These are phyloP conservation scores for Acanthamoeba quina DNA, from an alignment of 208 protist species.

Conservation along the genomic window DNA sequence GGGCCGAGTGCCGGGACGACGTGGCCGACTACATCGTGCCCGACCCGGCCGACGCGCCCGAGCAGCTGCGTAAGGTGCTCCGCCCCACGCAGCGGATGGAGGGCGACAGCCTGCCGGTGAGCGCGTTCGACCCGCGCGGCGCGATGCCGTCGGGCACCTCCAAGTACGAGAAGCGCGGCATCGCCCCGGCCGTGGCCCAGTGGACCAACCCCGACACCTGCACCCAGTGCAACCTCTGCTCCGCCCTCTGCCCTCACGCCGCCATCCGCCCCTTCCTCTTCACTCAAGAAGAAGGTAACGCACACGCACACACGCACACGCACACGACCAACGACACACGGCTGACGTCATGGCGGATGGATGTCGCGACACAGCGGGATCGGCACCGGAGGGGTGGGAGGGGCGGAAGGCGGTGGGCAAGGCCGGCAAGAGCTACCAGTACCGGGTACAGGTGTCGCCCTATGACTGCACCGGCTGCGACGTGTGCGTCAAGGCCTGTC, in stretches of 20 bases:
- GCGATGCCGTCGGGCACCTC: conserved; percentile 81
- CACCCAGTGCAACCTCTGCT: conserved; percentile 90
- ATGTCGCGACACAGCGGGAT: neutral
- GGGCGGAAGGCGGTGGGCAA: conserved; percentile 75
- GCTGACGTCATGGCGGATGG: neutral
- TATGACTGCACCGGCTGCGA: conserved; percentile 91
- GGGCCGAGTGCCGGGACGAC: conserved; percentile 45
- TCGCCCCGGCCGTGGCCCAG: conserved; percentile 84
- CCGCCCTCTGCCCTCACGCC: conserved; percentile 90
- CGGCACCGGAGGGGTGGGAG: conserved; percentile 74
- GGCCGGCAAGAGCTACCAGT: conserved; percentile 75
- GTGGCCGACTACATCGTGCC: neutral
- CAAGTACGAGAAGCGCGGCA: conserved; percentile 87
- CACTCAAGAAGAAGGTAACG: conserved; percentile 55
- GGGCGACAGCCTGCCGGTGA: conserved; percentile 82
- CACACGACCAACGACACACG: too few species aligned
- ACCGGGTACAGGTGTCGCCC: conserved; percentile 86
- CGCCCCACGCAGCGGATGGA: conserved; percentile 43
- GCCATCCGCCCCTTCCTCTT: conserved; percentile 89
- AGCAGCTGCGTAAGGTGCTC: neutral
- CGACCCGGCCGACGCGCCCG: neutral
- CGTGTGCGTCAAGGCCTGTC: conserved; percentile 86
- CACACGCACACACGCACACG: too few species aligned
- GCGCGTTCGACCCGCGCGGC: conserved; percentile 80
- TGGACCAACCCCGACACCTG: conserved; percentile 88